Conservation (phyloP, 352 stramenopile genomes). For the Phytophthora litchii region DNA sequence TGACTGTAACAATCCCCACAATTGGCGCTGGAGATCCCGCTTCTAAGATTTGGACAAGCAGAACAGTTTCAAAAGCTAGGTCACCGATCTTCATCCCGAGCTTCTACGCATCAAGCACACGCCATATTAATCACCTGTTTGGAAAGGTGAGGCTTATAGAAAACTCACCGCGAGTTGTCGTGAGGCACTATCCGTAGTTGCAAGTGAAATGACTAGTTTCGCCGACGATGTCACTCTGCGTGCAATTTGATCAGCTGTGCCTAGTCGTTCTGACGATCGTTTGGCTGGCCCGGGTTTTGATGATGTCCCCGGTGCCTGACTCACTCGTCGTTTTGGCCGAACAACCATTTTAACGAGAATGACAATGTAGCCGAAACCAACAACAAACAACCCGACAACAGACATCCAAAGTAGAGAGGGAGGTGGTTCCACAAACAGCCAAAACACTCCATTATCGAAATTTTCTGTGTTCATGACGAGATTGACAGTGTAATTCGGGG, state of each 20-base stretch:
- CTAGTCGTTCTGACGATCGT: not conserved
- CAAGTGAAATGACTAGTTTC: conserved; percentile 1
- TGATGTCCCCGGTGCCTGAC: not conserved
- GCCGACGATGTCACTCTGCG: conserved; percentile 20
- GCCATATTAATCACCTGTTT: not conserved
- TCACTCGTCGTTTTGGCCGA: conserved; percentile 14
- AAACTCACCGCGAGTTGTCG: conserved; percentile 15
- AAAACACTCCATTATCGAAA: conserved; percentile 42
- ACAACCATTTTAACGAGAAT: conserved; percentile 19
- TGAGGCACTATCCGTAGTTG: conserved; percentile 3
- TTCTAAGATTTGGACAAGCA: conserved; percentile 32
- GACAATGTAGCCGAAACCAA: conserved; percentile 18
- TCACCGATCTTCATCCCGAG: conserved; percentile 31
- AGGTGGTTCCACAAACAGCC: conserved; percentile 31
- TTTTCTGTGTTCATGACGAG: conserved; percentile 34
- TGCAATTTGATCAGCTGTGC: conserved; percentile 4
- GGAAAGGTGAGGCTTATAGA: not conserved
- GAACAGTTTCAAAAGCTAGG: conserved; percentile 26
- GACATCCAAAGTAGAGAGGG: conserved; percentile 16
- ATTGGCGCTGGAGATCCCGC: conserved; percentile 21
- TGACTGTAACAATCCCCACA: conserved; percentile 25
- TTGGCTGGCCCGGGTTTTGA: conserved; percentile 1
- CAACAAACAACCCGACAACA: conserved; percentile 14
- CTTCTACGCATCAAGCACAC: conserved; percentile 16
- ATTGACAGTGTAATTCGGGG: conserved; percentile 36